Evolutionary conservation across 1,139 yeast species (phyloP), one percentile per base, ranked within the genome.

Genomic region (Protomyces gravidus): DNA sequence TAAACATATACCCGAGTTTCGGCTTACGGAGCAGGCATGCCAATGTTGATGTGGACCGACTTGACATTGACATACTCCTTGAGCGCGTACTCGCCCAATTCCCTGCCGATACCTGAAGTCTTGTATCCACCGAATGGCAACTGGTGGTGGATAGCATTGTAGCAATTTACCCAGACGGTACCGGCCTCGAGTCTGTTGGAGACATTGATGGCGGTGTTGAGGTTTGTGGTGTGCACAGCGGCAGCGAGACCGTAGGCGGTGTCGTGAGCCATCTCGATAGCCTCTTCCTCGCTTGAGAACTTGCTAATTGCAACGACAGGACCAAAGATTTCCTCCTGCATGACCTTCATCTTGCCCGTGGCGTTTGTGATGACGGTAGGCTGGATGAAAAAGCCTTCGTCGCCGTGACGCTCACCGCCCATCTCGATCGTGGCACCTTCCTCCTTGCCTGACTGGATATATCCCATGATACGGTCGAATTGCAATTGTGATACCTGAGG

Each of bases 31-130:
- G 42, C 45, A 5, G 59, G 59, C 53, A 55, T 60, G 17, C 42
- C 62, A 26, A 62, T n/a, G 50, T 62, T 62, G 42, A 62, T 60
- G 42, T 62, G 64, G 66, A 86, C 90, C 63, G 94, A 86, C 80
- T 87, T 87, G 68, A 77, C 76, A 76, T 87, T 92, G 45, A 40
- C 42, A n/a, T 21, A 17, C 42, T 30, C 26, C 26, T 49, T 49
- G 68, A 88, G 80, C 59, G 89, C 94, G 72, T 85, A 89, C 65
- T 77, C 78, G 73, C 96, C 96, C 84, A 88, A 83, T 79, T 88
- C 96, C 77, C 95, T 85, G 71, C 96, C 96, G 72, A 86, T 82
- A 75, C 96, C 96, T 63, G 94, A 85, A 75, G 84, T 82, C 71
- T 85, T 84, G 81, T 76, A 87, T 67, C 96, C 96, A 71, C 96